A percentile compares a stretch with the other conserved stretches of the same genome.
phyloP scores from a whole-genome alignment of 1,284 basidiomycete species.

The Irpex sp. region DNA sequence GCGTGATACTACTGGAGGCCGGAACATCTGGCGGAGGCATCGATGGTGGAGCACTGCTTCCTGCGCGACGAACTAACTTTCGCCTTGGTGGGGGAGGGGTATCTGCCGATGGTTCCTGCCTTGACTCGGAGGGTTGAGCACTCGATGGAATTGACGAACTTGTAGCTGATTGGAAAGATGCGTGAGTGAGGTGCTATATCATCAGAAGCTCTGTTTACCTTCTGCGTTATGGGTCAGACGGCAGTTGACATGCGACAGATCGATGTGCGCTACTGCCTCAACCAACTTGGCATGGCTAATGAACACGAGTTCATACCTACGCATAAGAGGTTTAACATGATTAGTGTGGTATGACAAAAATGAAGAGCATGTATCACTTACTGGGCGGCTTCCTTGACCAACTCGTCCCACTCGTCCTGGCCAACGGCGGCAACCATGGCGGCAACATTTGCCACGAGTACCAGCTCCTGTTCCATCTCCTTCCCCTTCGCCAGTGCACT shows the following conservation, averaged over 20 bases:
- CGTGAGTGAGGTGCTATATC: background rate
- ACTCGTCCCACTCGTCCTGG: constrained; percentile 45
- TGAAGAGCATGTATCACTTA: constrained; percentile 24
- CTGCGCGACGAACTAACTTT: constrained; percentile 6
- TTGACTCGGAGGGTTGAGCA: constrained; percentile 29
- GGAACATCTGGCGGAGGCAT: constrained; percentile 4
- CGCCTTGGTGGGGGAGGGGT: constrained; percentile 12
- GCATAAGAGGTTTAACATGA: background rate
- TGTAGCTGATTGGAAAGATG: background rate
- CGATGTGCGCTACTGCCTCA: constrained; percentile 28
- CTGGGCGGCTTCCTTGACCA: constrained; percentile 49
- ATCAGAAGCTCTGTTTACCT: constrained; percentile 9
- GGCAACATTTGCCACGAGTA: constrained; percentile 48
- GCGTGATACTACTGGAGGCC: too few species aligned
- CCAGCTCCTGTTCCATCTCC: constrained; percentile 39
- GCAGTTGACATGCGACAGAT: constrained; percentile 27
- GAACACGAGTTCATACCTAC: constrained; percentile 28
- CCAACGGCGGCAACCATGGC: constrained; percentile 48
- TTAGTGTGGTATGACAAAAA: background rate
- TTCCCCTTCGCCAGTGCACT: constrained; percentile 47
- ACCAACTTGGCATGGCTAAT: constrained; percentile 25
- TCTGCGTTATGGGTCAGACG: constrained; percentile 5
- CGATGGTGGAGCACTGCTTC: background rate
- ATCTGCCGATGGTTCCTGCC: constrained; percentile 2
- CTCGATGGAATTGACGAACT: constrained; percentile 14